Conservation (phyloP, 2,329 filamentous ascomycete species). For the Calycina herbarum region DNA sequence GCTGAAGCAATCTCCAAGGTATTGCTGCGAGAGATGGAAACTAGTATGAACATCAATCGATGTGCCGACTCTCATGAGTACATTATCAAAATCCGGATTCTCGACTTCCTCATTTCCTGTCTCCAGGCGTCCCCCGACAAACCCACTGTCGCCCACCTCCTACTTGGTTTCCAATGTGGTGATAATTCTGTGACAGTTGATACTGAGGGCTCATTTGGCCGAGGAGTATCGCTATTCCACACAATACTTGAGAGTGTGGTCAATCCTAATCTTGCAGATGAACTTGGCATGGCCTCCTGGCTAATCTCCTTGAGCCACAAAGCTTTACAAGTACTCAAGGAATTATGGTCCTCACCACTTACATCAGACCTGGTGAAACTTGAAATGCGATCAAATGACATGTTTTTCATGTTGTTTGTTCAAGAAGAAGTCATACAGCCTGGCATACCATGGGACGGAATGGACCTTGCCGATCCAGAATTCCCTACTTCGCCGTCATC, state of each 20-base stretch:
- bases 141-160: slow-evolving; percentile 85
- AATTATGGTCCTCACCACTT: slow-evolving; percentile 80
- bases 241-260: slow-evolving; percentile 71
- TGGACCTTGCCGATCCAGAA: slow-evolving; percentile 57
- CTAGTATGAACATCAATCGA: slow-evolving; percentile 70
- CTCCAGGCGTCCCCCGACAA: slow-evolving; percentile 71
- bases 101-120: slow-evolving; percentile 83
- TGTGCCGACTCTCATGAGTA: slow-evolving; percentile 72
- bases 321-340: slow-evolving; percentile 70
- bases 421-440: slow-evolving; percentile 70
- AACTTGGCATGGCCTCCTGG: slow-evolving; percentile 61
- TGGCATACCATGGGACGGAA: slow-evolving; percentile 72
- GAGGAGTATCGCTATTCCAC: slow-evolving; percentile 79
- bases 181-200: slow-evolving; percentile 69
- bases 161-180: slow-evolving; percentile 83
- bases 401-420: slow-evolving; percentile 75
- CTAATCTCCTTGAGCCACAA: slow-evolving; percentile 68
- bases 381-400: slow-evolving; percentile 77
- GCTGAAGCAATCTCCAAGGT: slow-evolving; percentile 76
- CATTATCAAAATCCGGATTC: slow-evolving; percentile 77
- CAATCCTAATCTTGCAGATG: slow-evolving; percentile 61
- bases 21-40: slow-evolving; percentile 67
- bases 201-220: slow-evolving; percentile 68
- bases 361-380: slow-evolving; percentile 73
- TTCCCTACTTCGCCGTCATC: slow-evolving; percentile 60